These are phyloP conservation scores for Gracilariopsis chorda DNA, from an alignment of 23 red algal genomes.

Conservation along the genomic window DNA sequence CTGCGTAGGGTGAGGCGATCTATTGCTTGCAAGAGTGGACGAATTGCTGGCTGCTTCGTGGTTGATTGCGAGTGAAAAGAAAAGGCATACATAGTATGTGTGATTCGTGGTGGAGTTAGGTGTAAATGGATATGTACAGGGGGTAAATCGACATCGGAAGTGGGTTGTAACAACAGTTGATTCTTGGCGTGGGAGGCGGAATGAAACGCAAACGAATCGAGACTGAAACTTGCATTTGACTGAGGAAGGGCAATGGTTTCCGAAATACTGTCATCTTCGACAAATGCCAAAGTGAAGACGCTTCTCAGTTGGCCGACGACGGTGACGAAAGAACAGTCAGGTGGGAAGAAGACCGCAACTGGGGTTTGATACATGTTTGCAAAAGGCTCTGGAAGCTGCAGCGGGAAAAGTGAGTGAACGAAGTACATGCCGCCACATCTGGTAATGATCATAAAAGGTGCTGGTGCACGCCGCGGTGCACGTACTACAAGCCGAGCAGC, in stretches of 20 bases:
- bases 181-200: no score
- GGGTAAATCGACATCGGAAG: no score
- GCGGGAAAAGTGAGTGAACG: background rate
- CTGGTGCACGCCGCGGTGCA: background rate
- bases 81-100: no score
- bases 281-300: background rate
- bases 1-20: background rate
- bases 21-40: background rate
- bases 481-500: background rate
- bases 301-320: background rate
- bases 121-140: no score
- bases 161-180: no score
- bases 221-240: no score
- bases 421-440: background rate
- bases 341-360: background rate
- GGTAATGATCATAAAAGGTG: background rate
- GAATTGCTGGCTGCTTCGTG: no score
- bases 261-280: no score
- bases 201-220: no score
- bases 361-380: background rate
- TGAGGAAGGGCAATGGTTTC: no score
- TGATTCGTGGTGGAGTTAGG: no score
- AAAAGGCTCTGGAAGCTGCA: background rate
- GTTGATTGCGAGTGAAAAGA: no score
- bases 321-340: background rate